A percentile compares a stretch with the other conserved stretches of the same genome.
phyloP scores from a whole-genome alignment of 129 eudicot species.

The Arctium minus region DNA sequence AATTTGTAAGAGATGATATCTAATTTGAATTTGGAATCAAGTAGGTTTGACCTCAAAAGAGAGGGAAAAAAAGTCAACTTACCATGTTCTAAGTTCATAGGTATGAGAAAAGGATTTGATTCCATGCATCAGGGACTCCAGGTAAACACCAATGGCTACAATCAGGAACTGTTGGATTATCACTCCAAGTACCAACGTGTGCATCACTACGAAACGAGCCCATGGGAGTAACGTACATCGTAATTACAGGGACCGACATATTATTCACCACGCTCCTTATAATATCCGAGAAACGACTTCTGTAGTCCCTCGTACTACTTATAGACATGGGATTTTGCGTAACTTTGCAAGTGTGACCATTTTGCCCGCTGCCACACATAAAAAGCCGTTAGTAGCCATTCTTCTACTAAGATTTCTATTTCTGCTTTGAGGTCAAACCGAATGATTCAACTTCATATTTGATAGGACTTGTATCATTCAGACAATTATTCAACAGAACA shows the following conservation, averaged over 20 bases:
- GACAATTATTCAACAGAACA: neutral
- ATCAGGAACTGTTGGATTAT: conserved; percentile 77
- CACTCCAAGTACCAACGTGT: conserved; percentile 96
- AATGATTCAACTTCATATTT: neutral
- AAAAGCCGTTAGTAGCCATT: neutral
- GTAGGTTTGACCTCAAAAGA: neutral
- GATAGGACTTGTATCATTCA: neutral
- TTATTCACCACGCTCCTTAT: conserved; percentile 50
- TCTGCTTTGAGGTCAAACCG: neutral
- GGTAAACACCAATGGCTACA: conserved; percentile 99
- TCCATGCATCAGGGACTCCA: conserved; percentile 95
- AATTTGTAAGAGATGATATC: conserved; percentile 5
- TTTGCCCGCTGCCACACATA: conserved; percentile 44
- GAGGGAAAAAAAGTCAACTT: neutral
- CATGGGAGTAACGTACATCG: conserved; percentile 86
- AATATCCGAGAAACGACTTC: conserved; percentile 53
- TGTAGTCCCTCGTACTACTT: conserved; percentile 36
- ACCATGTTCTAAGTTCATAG: neutral
- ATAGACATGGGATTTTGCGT: conserved; percentile 42
- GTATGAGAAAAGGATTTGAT: conserved; percentile 67
- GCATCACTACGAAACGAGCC: conserved; percentile 85
- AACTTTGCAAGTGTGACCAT: conserved; percentile 62
- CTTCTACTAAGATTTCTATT: neutral
- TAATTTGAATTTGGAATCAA: neutral
- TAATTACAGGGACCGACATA: conserved; percentile 62